Evolutionary conservation across 768 basidiomycete genomes (phyloP).

Genomic region (Lactifluus rugatus): DNA sequence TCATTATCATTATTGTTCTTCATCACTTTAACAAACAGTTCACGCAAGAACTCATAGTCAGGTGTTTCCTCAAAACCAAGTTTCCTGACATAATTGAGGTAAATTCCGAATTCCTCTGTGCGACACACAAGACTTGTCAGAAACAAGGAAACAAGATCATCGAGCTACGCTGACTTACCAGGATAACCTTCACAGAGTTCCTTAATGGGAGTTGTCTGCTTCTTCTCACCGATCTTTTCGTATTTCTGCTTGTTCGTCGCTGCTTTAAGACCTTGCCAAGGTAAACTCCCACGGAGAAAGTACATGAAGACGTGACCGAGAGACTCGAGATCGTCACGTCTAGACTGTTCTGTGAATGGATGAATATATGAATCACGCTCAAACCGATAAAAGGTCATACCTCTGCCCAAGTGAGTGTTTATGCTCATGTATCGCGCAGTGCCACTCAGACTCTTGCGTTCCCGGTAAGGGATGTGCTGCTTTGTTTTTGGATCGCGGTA

Average conservation of each 20-base stretch:
- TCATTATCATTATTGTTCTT: slow-evolving; percentile 87
- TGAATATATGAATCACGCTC: slow-evolving; percentile 7
- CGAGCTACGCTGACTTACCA: slow-evolving; percentile 38
- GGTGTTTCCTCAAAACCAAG: slow-evolving; percentile 98
- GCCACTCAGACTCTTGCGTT: slow-evolving; percentile 93
- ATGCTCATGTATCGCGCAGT: slow-evolving; percentile 99
- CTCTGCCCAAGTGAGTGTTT: slow-evolving; percentile 96
- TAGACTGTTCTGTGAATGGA: slow-evolving; percentile 61
- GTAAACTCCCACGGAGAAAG: slow-evolving; percentile 91
- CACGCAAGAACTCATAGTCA: slow-evolving; percentile 96
- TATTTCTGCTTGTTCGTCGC: slow-evolving; percentile 99
- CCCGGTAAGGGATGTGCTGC: slow-evolving; percentile 98
- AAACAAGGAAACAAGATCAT: neutral
- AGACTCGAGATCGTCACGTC: slow-evolving; percentile 97
- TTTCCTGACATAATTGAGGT: slow-evolving; percentile 97
- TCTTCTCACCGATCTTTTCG: slow-evolving; percentile 99
- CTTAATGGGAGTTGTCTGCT: slow-evolving; percentile 95
- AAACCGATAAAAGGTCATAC: slow-evolving; percentile 33
- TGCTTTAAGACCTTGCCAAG: slow-evolving; percentile 99
- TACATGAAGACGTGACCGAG: slow-evolving; percentile 99
- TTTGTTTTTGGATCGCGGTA: slow-evolving; percentile 99
- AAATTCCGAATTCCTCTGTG: slow-evolving; percentile 95
- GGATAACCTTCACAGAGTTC: slow-evolving; percentile 95
- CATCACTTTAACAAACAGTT: slow-evolving; percentile 88
- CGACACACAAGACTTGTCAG: neutral